Percentiles rank a stretch among this genome's conserved stretches.
These are phyloP conservation scores for Leptographium galeiforme DNA, from an alignment of 2,329 filamentous ascomycete genomes.

Conservation along the genomic window DNA sequence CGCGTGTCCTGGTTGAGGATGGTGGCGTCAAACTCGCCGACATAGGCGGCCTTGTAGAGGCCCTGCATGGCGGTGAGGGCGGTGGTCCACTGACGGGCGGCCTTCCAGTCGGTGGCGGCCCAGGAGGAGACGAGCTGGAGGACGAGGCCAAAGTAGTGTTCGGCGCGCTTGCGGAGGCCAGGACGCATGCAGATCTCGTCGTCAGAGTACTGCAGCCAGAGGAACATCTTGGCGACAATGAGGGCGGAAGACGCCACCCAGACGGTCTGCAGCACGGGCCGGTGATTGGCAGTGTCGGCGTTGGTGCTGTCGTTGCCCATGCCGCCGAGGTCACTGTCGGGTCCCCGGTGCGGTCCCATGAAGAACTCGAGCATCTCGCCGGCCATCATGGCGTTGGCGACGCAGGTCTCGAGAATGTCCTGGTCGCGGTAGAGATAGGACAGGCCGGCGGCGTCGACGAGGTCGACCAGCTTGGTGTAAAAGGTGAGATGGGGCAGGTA, in stretches of 20 bases:
- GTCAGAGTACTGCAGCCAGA: constrained; percentile 12
- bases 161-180: background rate
- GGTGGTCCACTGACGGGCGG: constrained; percentile 11
- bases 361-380: constrained; percentile 11
- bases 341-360: background rate
- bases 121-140: constrained; percentile 8
- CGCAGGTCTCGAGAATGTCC: constrained; percentile 10
- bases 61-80: constrained; percentile 13
- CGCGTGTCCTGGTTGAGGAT: background rate
- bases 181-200: constrained; percentile 4
- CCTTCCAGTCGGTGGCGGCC: constrained; percentile 6
- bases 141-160: constrained; percentile 5
- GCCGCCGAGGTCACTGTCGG: no score
- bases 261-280: constrained; percentile 6
- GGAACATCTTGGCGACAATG: constrained; percentile 10
- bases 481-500: constrained; percentile 13
- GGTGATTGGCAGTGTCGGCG: background rate
- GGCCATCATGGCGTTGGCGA: constrained; percentile 10
- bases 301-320: background rate
- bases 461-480: constrained; percentile 10
- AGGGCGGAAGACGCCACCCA: constrained; percentile 13
- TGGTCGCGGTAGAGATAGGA: constrained; percentile 12
- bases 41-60: constrained; percentile 13
- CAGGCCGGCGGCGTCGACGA: constrained; percentile 13
- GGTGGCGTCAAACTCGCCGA: constrained; percentile 9